Conservation (phyloP, 2,329 filamentous ascomycete species). For the Fusarium austroafricanum region DNA sequence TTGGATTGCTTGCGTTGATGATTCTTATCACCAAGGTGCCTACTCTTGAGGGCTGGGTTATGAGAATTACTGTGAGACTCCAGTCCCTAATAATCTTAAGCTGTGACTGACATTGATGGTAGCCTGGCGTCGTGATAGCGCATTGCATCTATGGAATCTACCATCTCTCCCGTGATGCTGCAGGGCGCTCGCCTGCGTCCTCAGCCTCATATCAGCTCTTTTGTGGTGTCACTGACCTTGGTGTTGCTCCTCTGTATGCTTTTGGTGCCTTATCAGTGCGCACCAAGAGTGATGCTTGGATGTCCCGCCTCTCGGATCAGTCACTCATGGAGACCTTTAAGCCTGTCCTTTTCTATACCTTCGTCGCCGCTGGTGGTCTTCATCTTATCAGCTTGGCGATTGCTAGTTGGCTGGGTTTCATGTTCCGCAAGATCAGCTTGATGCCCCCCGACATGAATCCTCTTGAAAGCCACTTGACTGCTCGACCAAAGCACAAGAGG, state of each 20-base stretch:
- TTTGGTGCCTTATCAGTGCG: slow-evolving; percentile 63
- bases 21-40: slow-evolving; percentile 79
- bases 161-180: slow-evolving; percentile 78
- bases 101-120: slow-evolving; percentile 21
- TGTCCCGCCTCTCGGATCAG: slow-evolving; percentile 71
- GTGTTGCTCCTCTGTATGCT: slow-evolving; percentile 65
- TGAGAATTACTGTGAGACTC: slow-evolving; percentile 77
- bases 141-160: slow-evolving; percentile 83
- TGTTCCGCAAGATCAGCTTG: slow-evolving; percentile 83
- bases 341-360: slow-evolving; percentile 74
- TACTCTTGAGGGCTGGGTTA: slow-evolving; percentile 76
- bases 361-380: slow-evolving; percentile 71
- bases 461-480: slow-evolving; percentile 85
- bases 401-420: slow-evolving; percentile 78
- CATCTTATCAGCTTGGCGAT: slow-evolving; percentile 78
- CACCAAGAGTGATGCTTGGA: slow-evolving; percentile 67
- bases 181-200: slow-evolving; percentile 78
- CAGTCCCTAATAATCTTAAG: background rate
- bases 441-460: slow-evolving; percentile 97
- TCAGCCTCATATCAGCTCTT: slow-evolving; percentile 93
- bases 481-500: slow-evolving; percentile 77
- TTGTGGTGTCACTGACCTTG: slow-evolving; percentile 76
- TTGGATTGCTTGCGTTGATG: slow-evolving; percentile 78
- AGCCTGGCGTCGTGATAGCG: slow-evolving; percentile 81
- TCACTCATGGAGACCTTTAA: slow-evolving; percentile 70